A percentile compares a stretch with the other conserved stretches of the same genome.
Conservation (phyloP, 495 filamentous ascomycete genomes). For the Hapsidospora chrysogenum region DNA sequence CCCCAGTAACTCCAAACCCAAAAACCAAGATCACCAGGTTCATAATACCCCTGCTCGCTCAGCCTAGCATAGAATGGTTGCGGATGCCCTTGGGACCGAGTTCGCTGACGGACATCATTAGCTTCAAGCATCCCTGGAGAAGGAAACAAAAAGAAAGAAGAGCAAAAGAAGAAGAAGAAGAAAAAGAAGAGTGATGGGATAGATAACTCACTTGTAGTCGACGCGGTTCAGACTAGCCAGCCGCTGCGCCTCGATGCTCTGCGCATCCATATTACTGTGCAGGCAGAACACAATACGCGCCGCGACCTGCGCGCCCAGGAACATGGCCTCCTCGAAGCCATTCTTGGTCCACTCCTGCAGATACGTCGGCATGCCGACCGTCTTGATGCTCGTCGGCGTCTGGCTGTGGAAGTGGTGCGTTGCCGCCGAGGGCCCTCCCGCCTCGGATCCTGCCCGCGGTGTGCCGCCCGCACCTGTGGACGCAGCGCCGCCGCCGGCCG, state of each 20-base stretch:
- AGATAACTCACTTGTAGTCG: conserved; percentile 29
- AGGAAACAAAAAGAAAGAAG: too few species aligned
- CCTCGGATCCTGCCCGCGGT: conserved; percentile 9
- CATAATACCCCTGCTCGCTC: background rate
- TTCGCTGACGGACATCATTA: conserved; percentile 22
- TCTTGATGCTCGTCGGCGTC: conserved; percentile 74
- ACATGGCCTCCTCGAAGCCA: conserved; percentile 60
- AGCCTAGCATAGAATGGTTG: conserved; percentile 22
- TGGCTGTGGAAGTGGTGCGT: conserved; percentile 60
- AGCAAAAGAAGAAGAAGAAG: too few species aligned
- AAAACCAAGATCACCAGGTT: background rate
- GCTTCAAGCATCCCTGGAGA: too few species aligned
- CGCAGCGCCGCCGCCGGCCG: conserved; percentile 21
- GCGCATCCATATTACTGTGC: conserved; percentile 23
- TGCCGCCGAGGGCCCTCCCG: conserved; percentile 6
- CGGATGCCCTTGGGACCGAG: conserved; percentile 24
- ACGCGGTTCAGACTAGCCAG: conserved; percentile 26
- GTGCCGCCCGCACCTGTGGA: conserved; percentile 23
- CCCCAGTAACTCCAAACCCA: too few species aligned
- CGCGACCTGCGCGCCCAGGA: conserved; percentile 66
- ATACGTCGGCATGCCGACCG: conserved; percentile 65
- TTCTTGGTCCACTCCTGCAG: conserved; percentile 88
- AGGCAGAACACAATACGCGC: conserved; percentile 54
- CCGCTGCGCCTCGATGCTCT: conserved; percentile 20
- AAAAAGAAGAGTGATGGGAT: background rate